Conservation (phyloP, 352 stramenopile genomes). For the Globisporangium alternatum region DNA sequence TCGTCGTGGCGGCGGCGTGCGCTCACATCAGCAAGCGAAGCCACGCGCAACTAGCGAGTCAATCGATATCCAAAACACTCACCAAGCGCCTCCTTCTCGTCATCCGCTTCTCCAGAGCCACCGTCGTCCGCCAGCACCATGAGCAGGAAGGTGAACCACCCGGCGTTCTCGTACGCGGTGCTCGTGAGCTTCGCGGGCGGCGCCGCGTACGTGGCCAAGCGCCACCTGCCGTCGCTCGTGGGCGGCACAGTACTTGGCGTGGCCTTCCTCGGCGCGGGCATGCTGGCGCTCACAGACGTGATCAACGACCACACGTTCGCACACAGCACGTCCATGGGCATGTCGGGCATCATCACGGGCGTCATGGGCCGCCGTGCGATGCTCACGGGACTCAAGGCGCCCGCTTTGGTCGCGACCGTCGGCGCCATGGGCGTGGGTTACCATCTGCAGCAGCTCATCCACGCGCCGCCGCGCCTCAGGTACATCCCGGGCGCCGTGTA, state of each 20-base stretch:
- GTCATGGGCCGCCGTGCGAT: slow-evolving; percentile 55
- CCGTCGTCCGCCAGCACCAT: slow-evolving; percentile 15
- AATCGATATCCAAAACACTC: background rate
- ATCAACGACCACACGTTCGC: slow-evolving; percentile 74
- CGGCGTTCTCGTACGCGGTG: slow-evolving; percentile 71
- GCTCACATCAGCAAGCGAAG: background rate
- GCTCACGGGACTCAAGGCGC: slow-evolving; percentile 39
- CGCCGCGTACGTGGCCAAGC: slow-evolving; percentile 57
- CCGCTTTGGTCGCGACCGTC: slow-evolving; percentile 40
- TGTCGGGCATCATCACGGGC: slow-evolving; percentile 64
- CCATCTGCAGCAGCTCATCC: slow-evolving; percentile 62
- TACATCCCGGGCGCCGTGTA: slow-evolving; percentile 47
- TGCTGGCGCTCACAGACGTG: slow-evolving; percentile 64
- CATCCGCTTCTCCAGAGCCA: background rate
- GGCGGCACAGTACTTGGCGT: slow-evolving; percentile 59
- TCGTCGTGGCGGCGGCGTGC: background rate
- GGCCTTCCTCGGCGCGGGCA: slow-evolving; percentile 58
- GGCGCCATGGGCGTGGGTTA: slow-evolving; percentile 64
- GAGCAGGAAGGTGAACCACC: slow-evolving; percentile 36
- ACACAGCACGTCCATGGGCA: slow-evolving; percentile 61
- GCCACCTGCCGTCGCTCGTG: slow-evolving; percentile 62
- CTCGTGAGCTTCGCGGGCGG: slow-evolving; percentile 62
- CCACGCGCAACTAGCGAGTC: background rate
- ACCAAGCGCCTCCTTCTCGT: too few species aligned
- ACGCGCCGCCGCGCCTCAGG: slow-evolving; percentile 49